Base-by-base conservation (phyloP, 306 rosid genomes). In the Prunus campanulata region DNA sequence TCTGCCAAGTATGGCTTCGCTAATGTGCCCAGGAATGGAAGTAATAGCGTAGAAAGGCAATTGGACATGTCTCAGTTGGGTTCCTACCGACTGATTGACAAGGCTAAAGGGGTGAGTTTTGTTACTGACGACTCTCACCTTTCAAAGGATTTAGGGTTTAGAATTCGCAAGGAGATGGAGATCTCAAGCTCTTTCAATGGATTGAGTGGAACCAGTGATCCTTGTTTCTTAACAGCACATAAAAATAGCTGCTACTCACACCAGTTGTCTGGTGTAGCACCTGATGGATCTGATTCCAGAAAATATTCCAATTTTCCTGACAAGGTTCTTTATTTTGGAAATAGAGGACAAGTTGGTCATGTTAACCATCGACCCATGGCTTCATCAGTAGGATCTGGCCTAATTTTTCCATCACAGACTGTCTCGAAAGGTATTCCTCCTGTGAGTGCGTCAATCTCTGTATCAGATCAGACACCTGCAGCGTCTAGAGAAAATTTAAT, bases 401-500 rank as follows among this genome's bases (percentile, higher is more conserved):
- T 65, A 49, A 22, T 35, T 70, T 60, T 71, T 75, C 80, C 85
- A 44, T 50, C 79, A 61, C 83, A 72, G 68, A 85, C 56, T 27
- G 74, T 74, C 81, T 74, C 71, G 55, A 83, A 54, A 78, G 83
- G 89, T 20, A 62, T 63, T 74, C 86, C 91, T 68, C 83, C 90
- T 68, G n/a, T 51, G 73, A 74, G 64, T 50, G 67, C 79, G 72
- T 80, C 90, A 72, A 68, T 83, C 47, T 83, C 84, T 77, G 25
- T 74, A 5, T 61, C 66, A 57, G 84, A 83, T 79, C 84, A 25
- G 82, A 47, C 65, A 63, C 80, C 83, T 12, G 35, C 82, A 42
- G 75, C 62, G 5, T 66, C 27, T 56, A 79, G 81, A 54, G 85
- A 82, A 66, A 83, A 67, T 66, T 65, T 74, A 48, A 55, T 15